Base-by-base conservation (phyloP, 257 asterid species). In the Solanum appendiculatum region DNA sequence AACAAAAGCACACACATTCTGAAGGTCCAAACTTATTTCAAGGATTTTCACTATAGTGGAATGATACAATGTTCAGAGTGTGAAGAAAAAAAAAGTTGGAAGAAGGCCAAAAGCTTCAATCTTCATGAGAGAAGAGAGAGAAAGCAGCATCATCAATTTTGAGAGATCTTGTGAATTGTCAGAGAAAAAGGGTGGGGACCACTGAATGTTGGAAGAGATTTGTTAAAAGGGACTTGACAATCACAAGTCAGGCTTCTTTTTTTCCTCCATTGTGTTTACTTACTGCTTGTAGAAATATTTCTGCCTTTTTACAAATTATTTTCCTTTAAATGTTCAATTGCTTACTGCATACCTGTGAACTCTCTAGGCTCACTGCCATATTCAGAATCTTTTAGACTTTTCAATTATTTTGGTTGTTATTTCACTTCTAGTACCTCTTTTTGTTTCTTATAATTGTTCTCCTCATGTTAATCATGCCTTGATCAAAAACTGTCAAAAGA, bases 181-280 rank as follows among this genome's bases (percentile, higher is more conserved):
- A 69, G 83, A 85, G 83, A 29, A 46, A 85, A 34, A 13, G 39
- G 13, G 6, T 27, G 6, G 68, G 85, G 85, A 5, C 85, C 85
- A 84, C 86, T 64, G 56, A 63, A 85, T 85, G 87, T 44, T 85
- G 87, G 69, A 85, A 54, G 68, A 85, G 87, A 69, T 27, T 31
- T 85, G 70, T 69, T 56, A 69, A 85, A 85, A 85, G 64, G 36
- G 36, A 29, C 58, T 37, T 85, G 82, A 69, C 87, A 69, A 85
- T 85, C 87, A 85, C 87, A 85, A 85, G 83, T 42, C 82, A 85
- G 64, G 27, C 68, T 27, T 46, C 46, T 69, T 25, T 66, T 68
- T 84, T 46, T 29, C 82, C 82, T 85, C 87, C 80, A 69, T 69
- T 42, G 73, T 85, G 74, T 34, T 66, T 56, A 31, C 56, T 83